Evolutionary conservation across 352 stramenopile species (phyloP), one percentile per base, ranked within the genome.

Genomic region (Paralagenidium karlingii): DNA sequence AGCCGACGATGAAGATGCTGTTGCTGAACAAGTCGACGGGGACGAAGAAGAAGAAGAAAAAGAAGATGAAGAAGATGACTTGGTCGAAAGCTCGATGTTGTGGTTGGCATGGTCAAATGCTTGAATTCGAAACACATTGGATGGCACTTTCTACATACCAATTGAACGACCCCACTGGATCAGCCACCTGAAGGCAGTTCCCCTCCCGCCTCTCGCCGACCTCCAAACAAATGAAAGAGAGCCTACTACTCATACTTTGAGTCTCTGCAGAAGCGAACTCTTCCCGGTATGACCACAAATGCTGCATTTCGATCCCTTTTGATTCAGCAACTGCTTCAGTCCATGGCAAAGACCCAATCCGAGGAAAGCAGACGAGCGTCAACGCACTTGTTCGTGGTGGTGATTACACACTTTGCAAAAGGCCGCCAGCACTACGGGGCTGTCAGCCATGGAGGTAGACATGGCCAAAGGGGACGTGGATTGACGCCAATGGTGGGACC

Each of bases 251-350:
- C 31, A 12, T 40, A 85, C 65, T 58, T 69, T 55, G 27, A 82
- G 57, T 18, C 68, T 60, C 26, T 70, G 59, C 40, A 76, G 76
- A n/a, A 60, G 52, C 16, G 66, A 60, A 43, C 71, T 81, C 55
- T 77, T 81, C 48, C 71, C 71, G 0, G 45, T 77, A 44, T 85
- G 71, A 5, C 71, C 71, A 38, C 71, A 85, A 33, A 85, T 49
- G 3, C 48, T 26, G 47, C 68, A 85, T 44, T 80, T 82, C 21
- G 57, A 31, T 15, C 56, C 61, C 71, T 85, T 30, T 11, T 19
- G 15, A 5, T 7, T 8, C 1, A 43, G 33, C 43, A 22, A 24
- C 33, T 10, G 19, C 10, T 11, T 13, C 4, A 21, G 18, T 1
- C 34, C 5, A 5, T 11, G n/a, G n/a, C n/a, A 8, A 18, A 28